Evolutionary conservation across 1,284 basidiomycete species (phyloP).

Genomic region (Trametes pubescens): DNA sequence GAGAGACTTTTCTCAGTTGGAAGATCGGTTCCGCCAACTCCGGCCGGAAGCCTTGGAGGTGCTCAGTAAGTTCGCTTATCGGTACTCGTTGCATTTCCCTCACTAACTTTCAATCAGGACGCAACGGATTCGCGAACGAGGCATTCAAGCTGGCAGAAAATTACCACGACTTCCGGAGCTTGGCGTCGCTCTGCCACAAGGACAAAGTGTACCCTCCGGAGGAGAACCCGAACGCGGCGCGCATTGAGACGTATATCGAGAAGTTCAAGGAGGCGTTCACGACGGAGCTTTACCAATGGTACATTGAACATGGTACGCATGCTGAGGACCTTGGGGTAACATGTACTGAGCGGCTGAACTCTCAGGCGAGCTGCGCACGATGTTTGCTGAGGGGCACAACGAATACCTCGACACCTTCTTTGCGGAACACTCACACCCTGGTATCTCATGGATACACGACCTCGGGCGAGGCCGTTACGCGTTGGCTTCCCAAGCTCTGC

Average conservation of each 20-base stretch:
- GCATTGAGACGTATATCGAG: slow-evolving; percentile 80
- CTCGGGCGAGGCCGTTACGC: slow-evolving; percentile 75
- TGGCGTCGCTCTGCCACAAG: slow-evolving; percentile 84
- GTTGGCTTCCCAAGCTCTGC: slow-evolving; percentile 70
- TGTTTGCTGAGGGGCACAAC: slow-evolving; percentile 79
- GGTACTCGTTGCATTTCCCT: background rate
- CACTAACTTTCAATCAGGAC: slow-evolving; percentile 50
- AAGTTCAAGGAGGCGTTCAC: slow-evolving; percentile 88
- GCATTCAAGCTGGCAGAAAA: slow-evolving; percentile 88
- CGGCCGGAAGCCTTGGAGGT: slow-evolving; percentile 80
- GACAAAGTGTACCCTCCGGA: slow-evolving; percentile 68
- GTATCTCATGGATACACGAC: slow-evolving; percentile 92
- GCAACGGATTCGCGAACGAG: slow-evolving; percentile 68
- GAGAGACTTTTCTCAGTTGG: slow-evolving; percentile 64
- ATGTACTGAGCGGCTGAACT: slow-evolving; percentile 1
- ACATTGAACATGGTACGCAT: slow-evolving; percentile 73
- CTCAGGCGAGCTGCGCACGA: slow-evolving; percentile 73
- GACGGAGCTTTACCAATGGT: slow-evolving; percentile 88
- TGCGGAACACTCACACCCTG: slow-evolving; percentile 62
- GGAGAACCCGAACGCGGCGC: slow-evolving; percentile 63
- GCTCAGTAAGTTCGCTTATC: slow-evolving; percentile 61
- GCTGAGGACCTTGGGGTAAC: background rate
- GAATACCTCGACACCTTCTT: slow-evolving; percentile 83
- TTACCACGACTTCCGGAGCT: slow-evolving; percentile 84
- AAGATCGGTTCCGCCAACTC: slow-evolving; percentile 70